Evolutionary conservation across 208 protist genomes (phyloP), one percentile per base, ranked within the genome.

Genomic region (Leishmania gerbilli): DNA sequence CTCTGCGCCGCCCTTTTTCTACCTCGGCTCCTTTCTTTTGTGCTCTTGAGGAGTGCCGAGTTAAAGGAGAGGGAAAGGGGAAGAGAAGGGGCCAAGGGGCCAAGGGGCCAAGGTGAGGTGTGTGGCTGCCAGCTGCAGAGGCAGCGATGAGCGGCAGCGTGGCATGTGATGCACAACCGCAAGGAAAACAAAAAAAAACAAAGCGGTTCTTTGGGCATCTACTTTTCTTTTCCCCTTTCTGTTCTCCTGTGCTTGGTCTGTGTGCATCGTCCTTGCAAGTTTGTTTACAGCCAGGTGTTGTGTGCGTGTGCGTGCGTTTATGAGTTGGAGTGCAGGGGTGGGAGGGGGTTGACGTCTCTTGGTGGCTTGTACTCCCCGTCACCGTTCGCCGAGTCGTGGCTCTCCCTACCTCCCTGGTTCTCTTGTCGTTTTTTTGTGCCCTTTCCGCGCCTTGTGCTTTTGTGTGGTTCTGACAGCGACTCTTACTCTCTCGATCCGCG

Each of bases 211-310:
- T 24, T 62, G 19, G 51, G 71, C 49, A 9, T 62, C 9, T 62
- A 31, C 69, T 24, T 17, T 34, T 60, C 34, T 58, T 76, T 62
- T 69, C 58, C 60, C 37, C 37, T 76, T 37, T 74, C 24, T 81
- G 13, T 77, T 40, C 53, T 74, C 42, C 27, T 68, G 17, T 60
- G 64, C 37, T 47, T 31, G 47, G 0, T 31, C 7, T 5, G 37
- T 40, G 51, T 15, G 72, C 4, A 55, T 53, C 27, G 69, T 2
- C 47, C 1, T 74, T 53, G 37, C 0, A 27, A 1, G 11, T 74
- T 53, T 74, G 42, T n/a, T 27, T 47, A 34, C 42, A 74, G 11
- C 3, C 9, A n/a, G 40, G 45, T 74, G 68, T 37, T 24, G 6
- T 47, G 37, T 71, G 27, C 27, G 15, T 49, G 65, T 71, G 15